Conservation (phyloP, 495 filamentous ascomycete species). For the Trichoderma erinaceum region DNA sequence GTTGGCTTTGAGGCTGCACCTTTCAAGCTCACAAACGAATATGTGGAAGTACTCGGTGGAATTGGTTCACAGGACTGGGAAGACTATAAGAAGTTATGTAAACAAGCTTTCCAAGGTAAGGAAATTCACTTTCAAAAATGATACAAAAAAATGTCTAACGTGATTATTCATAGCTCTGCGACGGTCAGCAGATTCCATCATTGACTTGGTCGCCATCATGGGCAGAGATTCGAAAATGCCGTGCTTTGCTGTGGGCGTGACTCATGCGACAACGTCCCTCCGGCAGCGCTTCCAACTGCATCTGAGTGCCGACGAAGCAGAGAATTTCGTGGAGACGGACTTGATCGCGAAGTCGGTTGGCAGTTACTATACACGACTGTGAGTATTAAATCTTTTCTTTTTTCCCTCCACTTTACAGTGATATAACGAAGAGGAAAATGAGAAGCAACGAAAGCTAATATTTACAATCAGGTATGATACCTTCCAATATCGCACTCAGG, state of each 20-base stretch:
- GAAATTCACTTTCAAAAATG: conserved; percentile 6
- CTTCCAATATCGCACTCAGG: conserved; percentile 73
- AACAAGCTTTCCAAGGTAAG: conserved; percentile 66
- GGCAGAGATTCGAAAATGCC: conserved; percentile 69
- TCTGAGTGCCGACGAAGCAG: conserved; percentile 66
- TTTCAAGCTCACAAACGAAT: conserved; percentile 73
- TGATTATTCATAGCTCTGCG: conserved; percentile 47
- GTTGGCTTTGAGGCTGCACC: conserved; percentile 75
- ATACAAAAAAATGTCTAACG: not conserved
- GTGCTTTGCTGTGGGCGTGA: conserved; percentile 60
- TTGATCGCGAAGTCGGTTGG: conserved; percentile 63
- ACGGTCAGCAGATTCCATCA: conserved; percentile 62
- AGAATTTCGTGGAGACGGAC: conserved; percentile 65
- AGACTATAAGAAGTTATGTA: conserved; percentile 63
- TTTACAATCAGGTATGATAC: conserved; percentile 58
- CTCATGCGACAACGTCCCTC: conserved; percentile 54
- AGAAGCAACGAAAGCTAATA: not conserved
- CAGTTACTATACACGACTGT: conserved; percentile 73
- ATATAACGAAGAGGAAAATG: not conserved
- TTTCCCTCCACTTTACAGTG: not conserved
- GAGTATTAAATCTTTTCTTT: conserved; percentile 28
- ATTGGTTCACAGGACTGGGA: conserved; percentile 55
- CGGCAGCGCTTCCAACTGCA: conserved; percentile 65
- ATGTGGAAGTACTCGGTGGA: conserved; percentile 68
- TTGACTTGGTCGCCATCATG: conserved; percentile 71